Percentiles rank a stretch among this genome's conserved stretches.
Evolutionary conservation across 2,329 filamentous ascomycete genomes (phyloP).

Genomic region (Ophiocordyceps camponoti-rufipedis): DNA sequence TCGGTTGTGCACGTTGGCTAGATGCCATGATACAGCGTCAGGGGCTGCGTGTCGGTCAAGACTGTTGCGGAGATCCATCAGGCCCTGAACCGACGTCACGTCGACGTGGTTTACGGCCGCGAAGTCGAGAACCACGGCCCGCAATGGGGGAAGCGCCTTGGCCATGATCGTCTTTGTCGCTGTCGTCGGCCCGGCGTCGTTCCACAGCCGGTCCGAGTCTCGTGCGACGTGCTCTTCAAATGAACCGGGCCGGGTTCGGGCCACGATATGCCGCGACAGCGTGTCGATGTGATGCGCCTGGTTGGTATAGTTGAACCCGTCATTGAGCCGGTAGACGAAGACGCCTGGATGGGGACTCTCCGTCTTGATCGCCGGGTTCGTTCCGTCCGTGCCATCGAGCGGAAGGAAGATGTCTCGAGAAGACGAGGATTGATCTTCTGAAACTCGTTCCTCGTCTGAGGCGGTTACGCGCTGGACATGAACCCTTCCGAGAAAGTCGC

Average conservation of each 20-base stretch:
- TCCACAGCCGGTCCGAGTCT: slow-evolving; percentile 32
- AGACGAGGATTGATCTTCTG: neutral
- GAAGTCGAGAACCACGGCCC: slow-evolving; percentile 39
- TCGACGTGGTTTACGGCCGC: slow-evolving; percentile 38
- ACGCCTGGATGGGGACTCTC: slow-evolving; percentile 27
- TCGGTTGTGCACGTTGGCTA: slow-evolving; percentile 33
- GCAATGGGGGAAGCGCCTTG: slow-evolving; percentile 23
- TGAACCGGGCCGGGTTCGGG: slow-evolving; percentile 20
- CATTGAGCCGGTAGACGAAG: slow-evolving; percentile 31
- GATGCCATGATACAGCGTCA: slow-evolving; percentile 30
- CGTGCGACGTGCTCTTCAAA: slow-evolving; percentile 15
- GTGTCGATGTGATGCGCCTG: slow-evolving; percentile 26
- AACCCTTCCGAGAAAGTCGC: slow-evolving; percentile 25
- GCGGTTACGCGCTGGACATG: slow-evolving; percentile 5
- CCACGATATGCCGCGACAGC: slow-evolving; percentile 19
- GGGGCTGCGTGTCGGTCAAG: slow-evolving; percentile 33
- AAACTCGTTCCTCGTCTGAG: neutral
- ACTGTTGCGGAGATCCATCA: slow-evolving; percentile 35
- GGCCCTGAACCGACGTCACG: slow-evolving; percentile 35
- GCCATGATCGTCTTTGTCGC: slow-evolving; percentile 9
- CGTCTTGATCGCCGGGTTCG: slow-evolving; percentile 24
- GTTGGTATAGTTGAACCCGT: slow-evolving; percentile 35
- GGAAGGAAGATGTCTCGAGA: slow-evolving; percentile 21
- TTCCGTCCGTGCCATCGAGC: slow-evolving; percentile 20
- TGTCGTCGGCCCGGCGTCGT: slow-evolving; percentile 24